Conservation (phyloP, 2,329 filamentous ascomycete species). For the Cytospora piceae region DNA sequence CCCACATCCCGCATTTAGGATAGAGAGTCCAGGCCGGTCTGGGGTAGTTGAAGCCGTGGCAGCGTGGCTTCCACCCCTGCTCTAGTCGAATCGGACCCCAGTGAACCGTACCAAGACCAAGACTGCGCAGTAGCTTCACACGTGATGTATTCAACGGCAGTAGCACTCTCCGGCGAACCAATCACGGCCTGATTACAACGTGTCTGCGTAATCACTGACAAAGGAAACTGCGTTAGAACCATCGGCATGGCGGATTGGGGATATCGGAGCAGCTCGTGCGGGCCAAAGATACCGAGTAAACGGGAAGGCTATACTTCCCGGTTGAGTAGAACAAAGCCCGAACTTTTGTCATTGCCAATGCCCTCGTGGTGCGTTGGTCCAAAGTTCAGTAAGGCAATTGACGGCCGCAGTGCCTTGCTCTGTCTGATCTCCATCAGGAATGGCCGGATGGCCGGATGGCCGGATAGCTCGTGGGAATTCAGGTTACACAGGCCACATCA, state of each 20-base stretch:
- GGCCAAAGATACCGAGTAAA: neutral
- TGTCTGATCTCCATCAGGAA: neutral
- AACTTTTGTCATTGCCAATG: neutral
- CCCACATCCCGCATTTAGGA: slow-evolving; percentile 17
- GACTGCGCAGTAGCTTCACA: neutral
- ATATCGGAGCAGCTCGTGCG: neutral
- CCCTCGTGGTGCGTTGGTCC: neutral
- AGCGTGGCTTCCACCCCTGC: neutral
- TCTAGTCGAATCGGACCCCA: neutral
- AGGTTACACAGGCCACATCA: neutral
- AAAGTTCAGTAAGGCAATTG: neutral
- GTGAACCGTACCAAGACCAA: neutral
- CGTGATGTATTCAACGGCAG: slow-evolving; percentile 4
- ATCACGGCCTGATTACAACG: slow-evolving; percentile 10
- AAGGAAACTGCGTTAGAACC: slow-evolving; percentile 7
- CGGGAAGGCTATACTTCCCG: neutral
- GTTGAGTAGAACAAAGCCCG: neutral
- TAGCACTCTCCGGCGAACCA: slow-evolving; percentile 12
- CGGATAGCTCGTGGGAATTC: neutral
- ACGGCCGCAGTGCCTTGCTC: neutral
- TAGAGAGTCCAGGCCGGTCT: neutral
- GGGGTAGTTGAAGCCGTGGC: slow-evolving; percentile 8
- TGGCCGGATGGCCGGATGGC: too few relatives aligned
- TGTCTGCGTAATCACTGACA: slow-evolving; percentile 24
- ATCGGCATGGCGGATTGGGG: slow-evolving; percentile 8